Base-by-base conservation (phyloP, 2,329 filamentous ascomycete genomes). In the Pseudopithomyces chartarum region DNA sequence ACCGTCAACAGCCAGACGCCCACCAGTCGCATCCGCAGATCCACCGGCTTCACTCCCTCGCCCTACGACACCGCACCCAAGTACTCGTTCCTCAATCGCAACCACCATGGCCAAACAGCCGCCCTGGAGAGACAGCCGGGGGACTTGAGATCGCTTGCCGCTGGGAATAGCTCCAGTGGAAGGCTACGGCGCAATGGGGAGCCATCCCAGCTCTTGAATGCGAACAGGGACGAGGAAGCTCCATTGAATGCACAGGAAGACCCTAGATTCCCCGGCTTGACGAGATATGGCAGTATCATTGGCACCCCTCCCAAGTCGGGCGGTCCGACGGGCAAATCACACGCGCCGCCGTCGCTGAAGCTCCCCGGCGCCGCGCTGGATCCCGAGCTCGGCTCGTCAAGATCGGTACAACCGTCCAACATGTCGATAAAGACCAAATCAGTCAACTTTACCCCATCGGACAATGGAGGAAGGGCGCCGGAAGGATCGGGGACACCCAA, bases 251-350 rank as follows among this genome's bases (percentile, higher is more conserved):
- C 59, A 40, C 45, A 54, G 54, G 13, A 59, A 33, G 36, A 64
- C 36, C 42, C 52, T 7, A 59, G 59, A 4, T 55, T 61, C 20
- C 59, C 62, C 7, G 65, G 68, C 15, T 66, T 82, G 63, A 81
- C 78, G 34, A 81, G 80, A 61, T 89, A 89, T 79, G 87, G 87
- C 44, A 89, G 86, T 68, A 88, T 89, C 63, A 75, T 87, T 10
- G 81, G 82, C 7, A 84, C 83, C 26, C 84, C 84, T 3, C 67
- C 68, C 17, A 61, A 55, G 10, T 32, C 47, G 2, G 49, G 29
- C 12, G 17, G 29, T 10, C 20, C 19, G 6, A 17, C 42, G 10
- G 43, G 46, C 29, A 58, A 57, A 75, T 48, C 72, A 73, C 61
- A 54, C 33, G 64, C 71, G 20, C 78, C 82, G 29, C 81, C 82